Evolutionary conservation across 23 red algal species (phyloP).

Genomic region (Cyanidiococcus yangmingshanensis): DNA sequence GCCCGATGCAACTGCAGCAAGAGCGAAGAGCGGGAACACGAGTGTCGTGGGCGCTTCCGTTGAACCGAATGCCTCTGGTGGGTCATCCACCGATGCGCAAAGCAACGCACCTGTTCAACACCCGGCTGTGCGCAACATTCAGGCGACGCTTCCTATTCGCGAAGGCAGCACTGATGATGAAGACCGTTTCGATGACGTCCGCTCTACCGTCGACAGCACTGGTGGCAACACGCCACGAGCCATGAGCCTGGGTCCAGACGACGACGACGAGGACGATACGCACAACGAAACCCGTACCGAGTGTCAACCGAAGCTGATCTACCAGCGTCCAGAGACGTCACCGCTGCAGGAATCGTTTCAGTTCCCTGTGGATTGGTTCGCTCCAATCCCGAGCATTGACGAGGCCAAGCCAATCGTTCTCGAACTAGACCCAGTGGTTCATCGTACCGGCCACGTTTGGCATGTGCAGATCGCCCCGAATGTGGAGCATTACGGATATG

Average conservation of each 20-base stretch:
- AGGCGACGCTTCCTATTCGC: background rate
- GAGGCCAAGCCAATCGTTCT: conserved; percentile 21
- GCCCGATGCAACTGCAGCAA: background rate
- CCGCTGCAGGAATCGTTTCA: background rate
- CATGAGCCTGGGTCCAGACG: background rate
- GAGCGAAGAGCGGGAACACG: background rate
- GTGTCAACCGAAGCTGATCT: background rate
- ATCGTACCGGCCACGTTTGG: conserved; percentile 69
- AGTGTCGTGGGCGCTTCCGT: background rate
- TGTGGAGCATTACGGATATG: conserved; percentile 16
- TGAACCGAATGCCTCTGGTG: background rate
- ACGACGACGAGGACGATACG: background rate
- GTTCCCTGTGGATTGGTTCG: background rate
- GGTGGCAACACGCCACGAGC: background rate
- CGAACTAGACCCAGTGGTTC: conserved; percentile 10
- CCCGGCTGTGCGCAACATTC: background rate
- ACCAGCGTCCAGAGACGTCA: background rate
- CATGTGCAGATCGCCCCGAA: conserved; percentile 42
- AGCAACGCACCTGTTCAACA: background rate
- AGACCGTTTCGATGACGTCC: conserved; percentile 8
- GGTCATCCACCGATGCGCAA: background rate
- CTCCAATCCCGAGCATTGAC: background rate
- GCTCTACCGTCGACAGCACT: background rate
- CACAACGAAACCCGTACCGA: background rate
- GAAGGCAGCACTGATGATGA: conserved; percentile 2